phyloP scores from a whole-genome alignment of 352 stramenopile species.

The Pythium utonaiense region DNA sequence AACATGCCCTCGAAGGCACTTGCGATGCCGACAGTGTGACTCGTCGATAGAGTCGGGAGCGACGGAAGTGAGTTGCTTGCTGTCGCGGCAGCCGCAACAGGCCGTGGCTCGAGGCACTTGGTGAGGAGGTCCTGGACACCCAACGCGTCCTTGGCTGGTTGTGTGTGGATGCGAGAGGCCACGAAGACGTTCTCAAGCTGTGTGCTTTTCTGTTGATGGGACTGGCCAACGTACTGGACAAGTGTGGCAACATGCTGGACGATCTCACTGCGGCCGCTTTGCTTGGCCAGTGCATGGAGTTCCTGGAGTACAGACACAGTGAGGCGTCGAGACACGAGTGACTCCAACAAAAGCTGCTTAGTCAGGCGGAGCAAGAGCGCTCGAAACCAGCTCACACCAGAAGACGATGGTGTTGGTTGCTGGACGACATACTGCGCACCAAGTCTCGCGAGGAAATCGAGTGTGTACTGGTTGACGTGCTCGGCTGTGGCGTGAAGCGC shows the following conservation, averaged over 20 bases:
- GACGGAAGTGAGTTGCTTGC: not conserved
- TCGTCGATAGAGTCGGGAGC: slow-evolving; percentile 1
- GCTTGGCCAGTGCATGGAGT: slow-evolving; percentile 32
- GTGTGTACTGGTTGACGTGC: slow-evolving; percentile 48
- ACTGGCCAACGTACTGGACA: slow-evolving; percentile 29
- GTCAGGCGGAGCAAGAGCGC: slow-evolving; percentile 41
- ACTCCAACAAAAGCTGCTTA: slow-evolving; percentile 56
- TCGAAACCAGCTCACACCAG: slow-evolving; percentile 28
- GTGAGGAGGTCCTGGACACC: slow-evolving; percentile 35
- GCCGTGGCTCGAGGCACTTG: slow-evolving; percentile 15
- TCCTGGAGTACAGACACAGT: slow-evolving; percentile 36
- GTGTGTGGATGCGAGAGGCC: slow-evolving; percentile 31
- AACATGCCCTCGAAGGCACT: slow-evolving; percentile 28
- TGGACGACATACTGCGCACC: slow-evolving; percentile 35
- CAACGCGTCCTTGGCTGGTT: slow-evolving; percentile 29
- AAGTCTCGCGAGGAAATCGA: slow-evolving; percentile 47
- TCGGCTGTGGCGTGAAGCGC: slow-evolving; percentile 26
- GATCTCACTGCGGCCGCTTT: slow-evolving; percentile 23
- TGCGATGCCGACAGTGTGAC: not conserved
- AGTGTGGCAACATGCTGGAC: slow-evolving; percentile 34
- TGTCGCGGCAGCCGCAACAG: not conserved
- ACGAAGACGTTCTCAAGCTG: slow-evolving; percentile 16
- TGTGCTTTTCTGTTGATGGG: not conserved
- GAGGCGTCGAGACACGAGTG: slow-evolving; percentile 42
- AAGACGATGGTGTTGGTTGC: not conserved